Base-by-base conservation (phyloP, 805 yeast species). In the Ogataea neopini region DNA sequence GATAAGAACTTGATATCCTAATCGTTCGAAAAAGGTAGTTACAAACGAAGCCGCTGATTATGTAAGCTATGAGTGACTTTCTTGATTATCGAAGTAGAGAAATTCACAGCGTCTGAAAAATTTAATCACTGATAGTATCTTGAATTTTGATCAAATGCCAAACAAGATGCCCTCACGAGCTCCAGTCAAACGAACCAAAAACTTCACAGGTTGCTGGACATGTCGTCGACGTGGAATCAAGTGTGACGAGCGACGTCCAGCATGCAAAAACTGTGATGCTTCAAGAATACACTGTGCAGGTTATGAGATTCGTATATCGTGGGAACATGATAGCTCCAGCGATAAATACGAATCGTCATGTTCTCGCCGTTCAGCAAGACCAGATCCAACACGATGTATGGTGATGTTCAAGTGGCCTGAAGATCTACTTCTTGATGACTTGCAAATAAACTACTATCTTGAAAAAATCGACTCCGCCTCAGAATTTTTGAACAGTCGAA, bases 161-260 rank as follows among this genome's bases (percentile, higher is more conserved):
- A n/a, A n/a, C n/a, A n/a, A n/a, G 34, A 30, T 34, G 37, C 23
- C 37, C n/a, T 34, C 37, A 11, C 20, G 37, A 3, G 23, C 37
- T 4, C 29, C 32, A 20, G 28, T 29, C 10, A 39, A 39, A 19
- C 42, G 42, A 5, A 39, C 42, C n/a, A 39, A 39, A 13, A 28
- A 39, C 17, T 39, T 39, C 33, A 26, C 42, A 7, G 42, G 42
- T 5, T 39, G 42, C 42, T 39, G 42, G 42, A 39, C 42, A 4
- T 39, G 42, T 39, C 42, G 42, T 6, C 28, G 28, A 15, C 32
- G 42, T 6, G 42, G 42, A 4, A 39, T 39, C 42, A 39, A 39
- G 25, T 39, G 42, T 23, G 42, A 39, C 22, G 42, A 28, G 13
- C 42, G 13, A 8, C 28, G 33, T 14, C 42, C 42, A 18, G 23